A percentile compares a stretch with the other conserved stretches of the same genome.
phyloP scores from a whole-genome alignment of 2,329 filamentous ascomycete species.

The Fusarium bactridioides region DNA sequence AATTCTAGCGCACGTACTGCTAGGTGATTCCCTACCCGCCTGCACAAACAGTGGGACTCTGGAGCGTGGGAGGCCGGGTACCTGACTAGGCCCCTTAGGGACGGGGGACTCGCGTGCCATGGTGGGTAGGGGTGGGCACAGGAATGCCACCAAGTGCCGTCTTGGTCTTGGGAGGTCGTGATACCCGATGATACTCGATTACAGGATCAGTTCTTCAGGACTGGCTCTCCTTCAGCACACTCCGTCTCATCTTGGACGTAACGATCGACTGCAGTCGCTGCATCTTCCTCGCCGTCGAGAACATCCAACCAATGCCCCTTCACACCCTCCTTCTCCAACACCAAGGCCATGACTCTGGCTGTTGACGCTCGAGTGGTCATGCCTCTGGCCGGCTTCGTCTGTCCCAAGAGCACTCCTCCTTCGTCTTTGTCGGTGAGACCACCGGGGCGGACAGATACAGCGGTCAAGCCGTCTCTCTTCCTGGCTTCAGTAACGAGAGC shows the following conservation, averaged over 20 bases:
- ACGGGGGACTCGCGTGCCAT: background rate
- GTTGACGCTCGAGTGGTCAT: conserved; percentile 63
- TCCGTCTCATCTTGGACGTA: conserved; percentile 35
- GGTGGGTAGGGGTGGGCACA: background rate
- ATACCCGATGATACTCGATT: background rate
- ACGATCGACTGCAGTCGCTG: conserved; percentile 28
- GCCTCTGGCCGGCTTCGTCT: conserved; percentile 47
- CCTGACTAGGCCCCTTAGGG: background rate
- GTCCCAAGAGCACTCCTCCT: conserved; percentile 53
- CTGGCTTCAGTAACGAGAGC: conserved; percentile 55
- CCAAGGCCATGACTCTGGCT: conserved; percentile 59
- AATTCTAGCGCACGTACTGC: conserved; percentile 9
- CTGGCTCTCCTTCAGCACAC: conserved; percentile 37
- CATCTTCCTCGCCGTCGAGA: conserved; percentile 57
- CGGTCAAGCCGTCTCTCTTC: conserved; percentile 49
- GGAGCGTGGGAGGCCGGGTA: background rate
- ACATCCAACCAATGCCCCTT: conserved; percentile 60
- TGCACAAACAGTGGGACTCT: conserved; percentile 8
- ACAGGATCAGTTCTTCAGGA: conserved; percentile 17
- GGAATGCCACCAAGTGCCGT: background rate
- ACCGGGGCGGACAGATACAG: conserved; percentile 60
- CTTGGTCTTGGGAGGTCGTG: background rate
- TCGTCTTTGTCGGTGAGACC: conserved; percentile 55
- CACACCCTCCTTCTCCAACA: conserved; percentile 52
- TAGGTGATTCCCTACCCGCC: background rate